A percentile compares a stretch with the other conserved stretches of the same genome.
phyloP scores from a whole-genome alignment of 176 grass and related monocot species.

The Eremochloa ophiuroides region DNA sequence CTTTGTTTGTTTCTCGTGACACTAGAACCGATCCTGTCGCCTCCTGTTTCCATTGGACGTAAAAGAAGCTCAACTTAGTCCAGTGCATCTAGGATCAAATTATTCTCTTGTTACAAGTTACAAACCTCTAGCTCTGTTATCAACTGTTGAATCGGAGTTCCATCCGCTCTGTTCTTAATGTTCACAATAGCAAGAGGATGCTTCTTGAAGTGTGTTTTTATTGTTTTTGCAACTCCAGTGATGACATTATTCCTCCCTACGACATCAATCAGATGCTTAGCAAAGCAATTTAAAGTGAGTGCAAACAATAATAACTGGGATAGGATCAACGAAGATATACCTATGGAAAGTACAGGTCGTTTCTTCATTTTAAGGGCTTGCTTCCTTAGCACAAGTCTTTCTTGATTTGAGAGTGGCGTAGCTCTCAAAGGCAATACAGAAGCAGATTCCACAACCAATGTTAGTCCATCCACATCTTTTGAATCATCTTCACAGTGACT shows the following conservation, averaged over 20 bases:
- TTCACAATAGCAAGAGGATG: slow-evolving; percentile 91
- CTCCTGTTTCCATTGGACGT: slow-evolving; percentile 47
- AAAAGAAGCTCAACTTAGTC: not conserved
- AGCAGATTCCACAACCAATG: slow-evolving; percentile 15
- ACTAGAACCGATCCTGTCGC: slow-evolving; percentile 72
- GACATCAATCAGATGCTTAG: slow-evolving; percentile 30
- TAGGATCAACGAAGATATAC: slow-evolving; percentile 40
- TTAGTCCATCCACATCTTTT: slow-evolving; percentile 17
- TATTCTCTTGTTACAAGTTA: not conserved
- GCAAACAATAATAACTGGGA: not conserved
- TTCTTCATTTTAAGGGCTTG: slow-evolving; percentile 89
- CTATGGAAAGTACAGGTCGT: slow-evolving; percentile 71
- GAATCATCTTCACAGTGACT: slow-evolving; percentile 11
- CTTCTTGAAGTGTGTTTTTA: slow-evolving; percentile 86
- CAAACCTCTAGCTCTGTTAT: slow-evolving; percentile 87
- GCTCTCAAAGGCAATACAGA: slow-evolving; percentile 40
- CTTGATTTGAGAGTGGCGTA: slow-evolving; percentile 73
- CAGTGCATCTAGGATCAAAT: not conserved
- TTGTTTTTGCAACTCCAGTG: slow-evolving; percentile 85
- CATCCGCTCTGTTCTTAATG: slow-evolving; percentile 78
- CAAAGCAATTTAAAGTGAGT: not conserved
- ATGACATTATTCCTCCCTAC: slow-evolving; percentile 86
- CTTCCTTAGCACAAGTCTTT: slow-evolving; percentile 87
- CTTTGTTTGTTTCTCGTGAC: slow-evolving; percentile 80
- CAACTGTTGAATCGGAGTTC: slow-evolving; percentile 67